phyloP scores from a whole-genome alignment of 768 basidiomycete genomes.

The Serendipita vermifera region DNA sequence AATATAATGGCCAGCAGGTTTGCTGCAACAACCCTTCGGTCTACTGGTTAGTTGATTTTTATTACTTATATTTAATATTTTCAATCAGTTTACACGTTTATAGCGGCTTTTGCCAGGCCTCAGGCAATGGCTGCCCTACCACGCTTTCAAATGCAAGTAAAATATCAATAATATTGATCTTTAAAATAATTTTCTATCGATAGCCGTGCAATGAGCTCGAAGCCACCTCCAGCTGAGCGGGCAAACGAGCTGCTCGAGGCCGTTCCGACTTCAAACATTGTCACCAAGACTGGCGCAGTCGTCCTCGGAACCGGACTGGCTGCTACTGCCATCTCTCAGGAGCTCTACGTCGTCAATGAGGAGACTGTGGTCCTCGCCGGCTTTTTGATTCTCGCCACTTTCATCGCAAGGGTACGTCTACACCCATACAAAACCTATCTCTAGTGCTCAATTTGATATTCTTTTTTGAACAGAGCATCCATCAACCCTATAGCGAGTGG shows the following conservation, averaged over 20 bases:
- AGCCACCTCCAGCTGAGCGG: conserved; percentile 68
- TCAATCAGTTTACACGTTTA: neutral
- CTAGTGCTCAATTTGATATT: neutral
- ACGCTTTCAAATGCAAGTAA: neutral
- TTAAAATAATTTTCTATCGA: neutral
- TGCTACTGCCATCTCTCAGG: conserved; percentile 89
- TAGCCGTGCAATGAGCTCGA: conserved; percentile 8
- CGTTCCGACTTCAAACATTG: conserved; percentile 69
- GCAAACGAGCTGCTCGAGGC: conserved; percentile 84
- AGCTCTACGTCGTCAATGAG: conserved; percentile 95
- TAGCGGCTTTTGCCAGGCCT: neutral
- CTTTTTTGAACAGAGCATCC: conserved; percentile 59
- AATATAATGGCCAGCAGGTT: conserved; percentile 1
- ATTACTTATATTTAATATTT: neutral
- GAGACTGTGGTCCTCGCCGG: conserved; percentile 83
- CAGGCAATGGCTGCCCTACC: neutral
- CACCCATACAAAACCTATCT: neutral
- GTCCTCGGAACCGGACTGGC: conserved; percentile 79
- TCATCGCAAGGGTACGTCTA: conserved; percentile 59
- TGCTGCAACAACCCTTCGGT: neutral
- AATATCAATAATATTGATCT: neutral
- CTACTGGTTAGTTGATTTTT: neutral
- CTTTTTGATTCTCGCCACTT: conserved; percentile 68
- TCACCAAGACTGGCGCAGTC: conserved; percentile 91
- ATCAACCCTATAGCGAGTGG: conserved; percentile 86